Conservation (phyloP, 352 stramenopile genomes). For the Pythium biforme region DNA sequence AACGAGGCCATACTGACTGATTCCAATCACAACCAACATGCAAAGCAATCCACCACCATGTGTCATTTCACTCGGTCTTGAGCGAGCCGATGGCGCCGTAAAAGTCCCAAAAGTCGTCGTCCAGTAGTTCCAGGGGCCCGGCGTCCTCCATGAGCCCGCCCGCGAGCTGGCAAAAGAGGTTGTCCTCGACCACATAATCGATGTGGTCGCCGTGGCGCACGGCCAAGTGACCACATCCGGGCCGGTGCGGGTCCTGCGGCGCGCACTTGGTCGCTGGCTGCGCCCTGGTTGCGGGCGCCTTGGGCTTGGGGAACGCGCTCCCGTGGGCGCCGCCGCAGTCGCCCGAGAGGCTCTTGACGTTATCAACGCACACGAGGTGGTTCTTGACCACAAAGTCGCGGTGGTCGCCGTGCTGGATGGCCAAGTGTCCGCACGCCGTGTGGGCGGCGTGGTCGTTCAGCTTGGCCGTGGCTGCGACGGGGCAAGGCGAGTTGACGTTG, state of each 20-base stretch:
- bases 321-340: constrained; percentile 24
- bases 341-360: constrained; percentile 50
- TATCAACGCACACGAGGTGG: constrained; percentile 77
- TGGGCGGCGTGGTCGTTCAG: constrained; percentile 59
- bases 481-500: constrained; percentile 12
- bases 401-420: constrained; percentile 77
- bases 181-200: constrained; percentile 83
- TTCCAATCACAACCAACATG: background rate
- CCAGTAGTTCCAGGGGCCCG: constrained; percentile 60
- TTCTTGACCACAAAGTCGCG: constrained; percentile 83
- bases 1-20: too few relatives aligned
- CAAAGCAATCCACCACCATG: too few relatives aligned
- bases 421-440: constrained; percentile 69
- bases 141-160: constrained; percentile 45
- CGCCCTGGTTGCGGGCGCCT: too few relatives aligned
- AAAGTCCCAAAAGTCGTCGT: constrained; percentile 84
- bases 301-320: constrained; percentile 15
- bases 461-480: constrained; percentile 32
- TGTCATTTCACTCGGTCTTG: constrained; percentile 38
- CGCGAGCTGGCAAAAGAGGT: constrained; percentile 68
- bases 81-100: constrained; percentile 69
- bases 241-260: constrained; percentile 48
- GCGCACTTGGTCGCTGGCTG: constrained; percentile 19
- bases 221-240: constrained; percentile 66
- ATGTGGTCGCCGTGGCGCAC: constrained; percentile 81